These are phyloP conservation scores for Cardamine occulta DNA, from an alignment of 345 rosid genomes.

Conservation along the genomic window DNA sequence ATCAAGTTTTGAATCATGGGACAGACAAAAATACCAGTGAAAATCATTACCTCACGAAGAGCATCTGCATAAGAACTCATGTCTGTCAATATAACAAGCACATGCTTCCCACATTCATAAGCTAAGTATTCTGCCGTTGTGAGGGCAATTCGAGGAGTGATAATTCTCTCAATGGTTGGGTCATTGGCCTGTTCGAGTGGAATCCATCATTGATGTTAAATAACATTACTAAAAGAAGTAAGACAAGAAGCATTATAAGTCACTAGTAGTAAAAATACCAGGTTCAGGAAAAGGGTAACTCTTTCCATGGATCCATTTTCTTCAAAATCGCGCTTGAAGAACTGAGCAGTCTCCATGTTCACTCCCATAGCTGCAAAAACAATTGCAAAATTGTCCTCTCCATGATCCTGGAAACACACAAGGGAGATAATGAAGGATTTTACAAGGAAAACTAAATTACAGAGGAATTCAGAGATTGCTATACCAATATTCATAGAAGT, in stretches of 20 bases:
- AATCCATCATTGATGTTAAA: background rate
- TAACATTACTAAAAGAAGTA: background rate
- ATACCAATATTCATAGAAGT: conserved; percentile 1
- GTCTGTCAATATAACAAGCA: conserved; percentile 92
- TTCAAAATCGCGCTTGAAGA: conserved; percentile 99
- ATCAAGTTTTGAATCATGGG: background rate
- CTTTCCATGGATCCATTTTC: conserved; percentile 99
- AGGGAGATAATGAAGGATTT: background rate
- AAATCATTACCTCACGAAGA: conserved; percentile 80
- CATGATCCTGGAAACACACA: conserved; percentile 61
- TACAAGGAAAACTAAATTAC: background rate
- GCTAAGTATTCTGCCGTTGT: conserved; percentile 98
- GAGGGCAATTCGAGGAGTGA: conserved; percentile 95
- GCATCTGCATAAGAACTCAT: conserved; percentile 99
- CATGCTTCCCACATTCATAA: conserved; percentile 97
- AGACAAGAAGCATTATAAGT: conserved; percentile 2
- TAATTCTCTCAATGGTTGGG: conserved; percentile 95
- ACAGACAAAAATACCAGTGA: background rate
- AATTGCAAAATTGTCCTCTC: conserved; percentile 97
- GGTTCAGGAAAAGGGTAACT: conserved; percentile 92
- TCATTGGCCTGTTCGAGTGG: conserved; percentile 77
- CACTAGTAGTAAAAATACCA: conserved; percentile 34
- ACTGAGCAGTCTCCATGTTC: conserved; percentile 99
- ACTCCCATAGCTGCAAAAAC: conserved; percentile 99
- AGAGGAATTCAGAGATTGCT: background rate